Conservation (phyloP, 768 basidiomycete species). For the Suillus occidentalis region DNA sequence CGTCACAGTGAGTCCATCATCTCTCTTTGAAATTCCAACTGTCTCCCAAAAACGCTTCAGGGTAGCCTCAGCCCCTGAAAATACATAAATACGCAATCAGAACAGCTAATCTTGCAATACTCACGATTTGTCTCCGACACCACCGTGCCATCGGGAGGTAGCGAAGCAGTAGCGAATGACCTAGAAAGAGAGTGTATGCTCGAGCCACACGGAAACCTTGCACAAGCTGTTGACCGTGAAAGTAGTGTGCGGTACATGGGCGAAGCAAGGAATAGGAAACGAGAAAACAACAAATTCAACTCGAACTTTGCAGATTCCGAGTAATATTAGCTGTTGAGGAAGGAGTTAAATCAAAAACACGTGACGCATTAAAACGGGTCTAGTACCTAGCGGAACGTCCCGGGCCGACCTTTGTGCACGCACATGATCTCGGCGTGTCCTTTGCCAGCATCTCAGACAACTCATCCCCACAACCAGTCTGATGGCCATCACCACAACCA, state of each 20-base stretch:
- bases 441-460: too few relatives aligned
- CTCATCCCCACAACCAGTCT: too few relatives aligned
- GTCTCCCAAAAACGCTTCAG: slow-evolving; percentile 93
- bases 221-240: background rate
- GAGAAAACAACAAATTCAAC: background rate
- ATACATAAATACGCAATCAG: slow-evolving; percentile 7
- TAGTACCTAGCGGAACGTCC: too few relatives aligned
- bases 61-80: slow-evolving; percentile 79
- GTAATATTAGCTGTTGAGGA: background rate
- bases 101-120: slow-evolving; percentile 13
- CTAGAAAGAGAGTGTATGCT: background rate
- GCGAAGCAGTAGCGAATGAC: slow-evolving; percentile 13
- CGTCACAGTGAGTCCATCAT: slow-evolving; percentile 57
- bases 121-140: slow-evolving; percentile 67
- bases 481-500: too few relatives aligned
- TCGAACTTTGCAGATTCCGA: background rate
- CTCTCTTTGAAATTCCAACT: slow-evolving; percentile 70
- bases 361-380: slow-evolving; percentile 15
- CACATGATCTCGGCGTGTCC: too few relatives aligned
- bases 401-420: too few relatives aligned
- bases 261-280: background rate
- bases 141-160: slow-evolving; percentile 41
- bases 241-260: slow-evolving; percentile 1
- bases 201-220: background rate
- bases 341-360: slow-evolving; percentile 18